phyloP scores from a whole-genome alignment of 2,329 filamentous ascomycete species.

The Aspergillus niger region DNA sequence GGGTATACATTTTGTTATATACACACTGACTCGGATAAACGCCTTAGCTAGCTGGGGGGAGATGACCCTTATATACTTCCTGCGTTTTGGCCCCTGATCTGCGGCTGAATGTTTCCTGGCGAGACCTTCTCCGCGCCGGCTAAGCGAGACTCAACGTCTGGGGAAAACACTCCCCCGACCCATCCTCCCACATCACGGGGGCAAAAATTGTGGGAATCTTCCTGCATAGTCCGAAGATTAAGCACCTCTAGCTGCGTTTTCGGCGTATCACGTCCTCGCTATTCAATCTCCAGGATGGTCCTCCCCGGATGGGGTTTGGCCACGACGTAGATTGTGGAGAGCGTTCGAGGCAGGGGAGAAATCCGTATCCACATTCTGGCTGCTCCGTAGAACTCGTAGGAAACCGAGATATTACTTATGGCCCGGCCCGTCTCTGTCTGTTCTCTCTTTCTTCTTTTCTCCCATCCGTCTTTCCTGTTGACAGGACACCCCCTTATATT shows the following conservation, averaged over 20 bases:
- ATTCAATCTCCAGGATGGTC: constrained; percentile 29
- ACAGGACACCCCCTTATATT: constrained; percentile 18
- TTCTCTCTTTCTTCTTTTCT: constrained; percentile 7
- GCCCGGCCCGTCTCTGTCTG: constrained; percentile 8
- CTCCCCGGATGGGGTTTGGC: constrained; percentile 29
- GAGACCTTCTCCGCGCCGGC: constrained; percentile 17
- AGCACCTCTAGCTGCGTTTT: constrained; percentile 5
- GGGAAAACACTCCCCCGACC: constrained; percentile 38
- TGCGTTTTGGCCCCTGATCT: constrained; percentile 6
- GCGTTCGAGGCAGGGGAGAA: constrained; percentile 24
- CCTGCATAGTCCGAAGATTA: constrained; percentile 7
- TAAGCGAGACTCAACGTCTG: constrained; percentile 17
- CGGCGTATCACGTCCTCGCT: constrained; percentile 21
- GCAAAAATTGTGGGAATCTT: constrained; percentile 18
- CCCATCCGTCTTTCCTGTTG: constrained; percentile 13
- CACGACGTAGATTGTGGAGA: constrained; percentile 31
- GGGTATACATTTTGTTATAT: background rate
- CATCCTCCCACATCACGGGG: constrained; percentile 19
- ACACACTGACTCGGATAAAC: constrained; percentile 4
- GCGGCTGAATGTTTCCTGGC: constrained; percentile 30
- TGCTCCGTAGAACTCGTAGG: constrained; percentile 4
- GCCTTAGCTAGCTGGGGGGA: background rate
- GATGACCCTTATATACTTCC: background rate
- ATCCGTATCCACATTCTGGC: constrained; percentile 15
- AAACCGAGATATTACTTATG: constrained; percentile 6